These are phyloP conservation scores for Nothopassalora personata DNA, from an alignment of 2,329 filamentous ascomycete species.

Conservation along the genomic window DNA sequence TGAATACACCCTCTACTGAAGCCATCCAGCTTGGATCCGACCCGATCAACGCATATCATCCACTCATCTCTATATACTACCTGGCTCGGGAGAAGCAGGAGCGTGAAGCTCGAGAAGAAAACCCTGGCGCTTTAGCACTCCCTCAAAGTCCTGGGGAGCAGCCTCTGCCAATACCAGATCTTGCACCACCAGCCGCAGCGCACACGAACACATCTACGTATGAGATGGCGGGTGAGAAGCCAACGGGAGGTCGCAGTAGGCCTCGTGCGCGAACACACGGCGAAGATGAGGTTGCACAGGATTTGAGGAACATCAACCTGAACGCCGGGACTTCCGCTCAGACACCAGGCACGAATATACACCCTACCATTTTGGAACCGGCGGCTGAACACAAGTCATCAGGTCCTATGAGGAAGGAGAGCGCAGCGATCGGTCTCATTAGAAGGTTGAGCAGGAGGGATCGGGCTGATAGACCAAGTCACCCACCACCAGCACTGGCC, in stretches of 20 bases:
- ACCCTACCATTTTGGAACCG: constrained; percentile 41
- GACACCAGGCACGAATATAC: not conserved
- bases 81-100: constrained; percentile 93
- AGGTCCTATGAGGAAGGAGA: constrained; percentile 68
- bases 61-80: constrained; percentile 89
- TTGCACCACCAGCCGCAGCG: constrained; percentile 75
- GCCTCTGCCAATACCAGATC: constrained; percentile 62
- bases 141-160: constrained; percentile 53
- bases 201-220: constrained; percentile 81
- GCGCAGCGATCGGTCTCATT: constrained; percentile 75
- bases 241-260: constrained; percentile 74
- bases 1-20: constrained; percentile 78
- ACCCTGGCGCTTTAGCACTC: constrained; percentile 55
- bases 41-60: constrained; percentile 87
- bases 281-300: constrained; percentile 80
- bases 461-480: constrained; percentile 54
- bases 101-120: constrained; percentile 59
- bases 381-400: constrained; percentile 38
- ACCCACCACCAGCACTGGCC: constrained; percentile 69
- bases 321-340: constrained; percentile 47
- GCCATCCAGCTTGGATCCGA: constrained; percentile 76
- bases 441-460: constrained; percentile 88
- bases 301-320: constrained; percentile 60
- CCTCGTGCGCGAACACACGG: constrained; percentile 88
- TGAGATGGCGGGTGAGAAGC: constrained; percentile 83